A percentile compares a stretch with the other conserved stretches of the same genome.
Conservation (phyloP, 768 basidiomycete species). For the Tulasnella calospora region DNA sequence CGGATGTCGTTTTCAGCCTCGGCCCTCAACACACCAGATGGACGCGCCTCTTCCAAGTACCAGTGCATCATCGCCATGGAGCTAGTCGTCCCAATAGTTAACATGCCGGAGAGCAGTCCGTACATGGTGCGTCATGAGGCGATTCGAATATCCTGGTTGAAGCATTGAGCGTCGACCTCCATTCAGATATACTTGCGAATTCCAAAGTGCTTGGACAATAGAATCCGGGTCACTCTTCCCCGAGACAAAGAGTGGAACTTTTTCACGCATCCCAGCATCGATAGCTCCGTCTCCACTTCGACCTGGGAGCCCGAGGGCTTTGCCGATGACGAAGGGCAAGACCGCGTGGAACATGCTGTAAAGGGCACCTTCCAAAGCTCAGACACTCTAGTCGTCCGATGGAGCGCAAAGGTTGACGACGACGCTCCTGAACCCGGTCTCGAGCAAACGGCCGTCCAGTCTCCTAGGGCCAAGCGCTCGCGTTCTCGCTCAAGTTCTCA, state of each 20-base stretch:
- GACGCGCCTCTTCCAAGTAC: background rate
- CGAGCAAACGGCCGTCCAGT: background rate
- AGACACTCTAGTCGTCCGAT: constrained; percentile 11
- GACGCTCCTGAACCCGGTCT: background rate
- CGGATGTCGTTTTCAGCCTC: background rate
- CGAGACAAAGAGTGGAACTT: background rate
- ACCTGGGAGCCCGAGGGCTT: background rate
- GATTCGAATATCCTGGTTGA: background rate
- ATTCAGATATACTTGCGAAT: background rate
- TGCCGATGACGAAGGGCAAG: background rate
- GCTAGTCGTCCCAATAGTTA: constrained; percentile 9
- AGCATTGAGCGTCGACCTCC: background rate
- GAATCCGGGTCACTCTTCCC: background rate
- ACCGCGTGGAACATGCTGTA: background rate
- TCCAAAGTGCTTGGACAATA: constrained; percentile 17
- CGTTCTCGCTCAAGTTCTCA: background rate
- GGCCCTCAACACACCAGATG: background rate
- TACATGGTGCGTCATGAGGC: constrained; percentile 13
- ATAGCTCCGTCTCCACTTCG: background rate
- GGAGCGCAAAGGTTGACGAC: background rate
- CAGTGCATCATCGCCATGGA: constrained; percentile 17
- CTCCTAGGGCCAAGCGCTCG: background rate
- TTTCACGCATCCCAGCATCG: background rate
- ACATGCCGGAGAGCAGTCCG: constrained; percentile 9
- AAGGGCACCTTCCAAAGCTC: constrained; percentile 18